Evolutionary conservation across 1,284 basidiomycete genomes (phyloP).

Genomic region (Sutorius eximius): DNA sequence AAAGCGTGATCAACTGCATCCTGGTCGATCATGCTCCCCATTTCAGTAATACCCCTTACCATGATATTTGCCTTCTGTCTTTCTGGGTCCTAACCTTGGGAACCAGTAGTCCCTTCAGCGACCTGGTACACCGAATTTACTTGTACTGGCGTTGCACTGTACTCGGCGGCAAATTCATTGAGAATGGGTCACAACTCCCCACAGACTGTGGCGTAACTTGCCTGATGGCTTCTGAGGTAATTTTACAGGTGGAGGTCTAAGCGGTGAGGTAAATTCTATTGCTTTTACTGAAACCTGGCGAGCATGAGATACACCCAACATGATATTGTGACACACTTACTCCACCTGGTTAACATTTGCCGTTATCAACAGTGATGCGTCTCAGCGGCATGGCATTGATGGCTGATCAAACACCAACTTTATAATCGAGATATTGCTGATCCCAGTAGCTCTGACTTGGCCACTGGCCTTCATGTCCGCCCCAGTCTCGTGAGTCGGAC

Average conservation of each 20-base stretch:
- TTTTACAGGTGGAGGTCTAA: constrained; percentile 36
- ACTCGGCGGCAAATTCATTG: constrained; percentile 43
- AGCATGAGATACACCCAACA: constrained; percentile 16
- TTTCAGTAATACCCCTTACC: not conserved
- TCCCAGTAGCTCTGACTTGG: constrained; percentile 48
- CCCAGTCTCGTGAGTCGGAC: constrained; percentile 42
- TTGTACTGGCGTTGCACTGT: constrained; percentile 43
- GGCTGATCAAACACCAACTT: constrained; percentile 4
- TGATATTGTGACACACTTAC: not conserved
- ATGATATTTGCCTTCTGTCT: constrained; percentile 46
- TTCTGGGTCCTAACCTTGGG: constrained; percentile 43
- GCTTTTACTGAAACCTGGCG: constrained; percentile 38
- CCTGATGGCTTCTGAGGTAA: not conserved
- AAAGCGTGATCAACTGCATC: constrained; percentile 11
- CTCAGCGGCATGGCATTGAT: not conserved
- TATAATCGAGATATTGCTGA: constrained; percentile 25
- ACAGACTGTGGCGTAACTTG: constrained; percentile 43
- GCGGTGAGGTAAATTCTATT: constrained; percentile 46
- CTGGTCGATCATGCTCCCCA: not conserved
- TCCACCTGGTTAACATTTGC: constrained; percentile 44
- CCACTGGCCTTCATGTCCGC: constrained; percentile 45
- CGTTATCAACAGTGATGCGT: constrained; percentile 32
- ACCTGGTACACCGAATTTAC: constrained; percentile 49
- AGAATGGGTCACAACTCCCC: constrained; percentile 38
- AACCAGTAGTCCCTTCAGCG: constrained; percentile 40